Evolutionary conservation across 768 basidiomycete genomes (phyloP).

Genomic region (Sporobolomyces roseus): DNA sequence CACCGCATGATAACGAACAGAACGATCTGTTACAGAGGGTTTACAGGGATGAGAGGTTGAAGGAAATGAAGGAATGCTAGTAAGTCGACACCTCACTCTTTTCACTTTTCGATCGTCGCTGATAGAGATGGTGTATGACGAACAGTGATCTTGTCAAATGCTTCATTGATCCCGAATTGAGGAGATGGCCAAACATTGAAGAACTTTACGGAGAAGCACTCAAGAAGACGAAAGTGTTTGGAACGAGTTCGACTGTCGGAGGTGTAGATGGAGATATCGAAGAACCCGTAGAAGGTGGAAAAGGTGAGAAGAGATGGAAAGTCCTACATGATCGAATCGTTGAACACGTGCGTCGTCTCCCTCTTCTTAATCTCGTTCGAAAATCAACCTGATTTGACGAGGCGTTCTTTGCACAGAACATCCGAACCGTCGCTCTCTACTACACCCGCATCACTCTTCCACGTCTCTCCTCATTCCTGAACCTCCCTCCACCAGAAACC

Average conservation of each 20-base stretch:
- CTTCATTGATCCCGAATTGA: slow-evolving; percentile 85
- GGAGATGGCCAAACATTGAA: slow-evolving; percentile 95
- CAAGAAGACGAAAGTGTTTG: slow-evolving; percentile 76
- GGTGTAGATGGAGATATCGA: slow-evolving; percentile 45
- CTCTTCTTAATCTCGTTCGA: not conserved
- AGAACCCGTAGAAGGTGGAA: slow-evolving; percentile 47
- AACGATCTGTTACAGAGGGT: slow-evolving; percentile 92
- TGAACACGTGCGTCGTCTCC: slow-evolving; percentile 70
- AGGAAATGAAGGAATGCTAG: slow-evolving; percentile 58
- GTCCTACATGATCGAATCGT: slow-evolving; percentile 92
- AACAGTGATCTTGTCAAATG: slow-evolving; percentile 84
- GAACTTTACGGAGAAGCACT: slow-evolving; percentile 79
- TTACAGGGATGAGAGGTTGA: slow-evolving; percentile 69
- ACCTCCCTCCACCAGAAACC: slow-evolving; percentile 73
- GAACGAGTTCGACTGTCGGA: slow-evolving; percentile 44
- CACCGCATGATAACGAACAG: slow-evolving; percentile 94
- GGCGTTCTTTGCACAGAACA: slow-evolving; percentile 61
- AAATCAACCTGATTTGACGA: not conserved
- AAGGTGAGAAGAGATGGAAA: slow-evolving; percentile 73
- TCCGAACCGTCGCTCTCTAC: slow-evolving; percentile 88
- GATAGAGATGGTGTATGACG: slow-evolving; percentile 6
- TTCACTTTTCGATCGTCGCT: not conserved
- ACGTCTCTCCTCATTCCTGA: slow-evolving; percentile 79
- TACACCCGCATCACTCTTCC: slow-evolving; percentile 85
- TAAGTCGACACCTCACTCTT: slow-evolving; percentile 20